Base-by-base conservation (phyloP, 2,329 filamentous ascomycete genomes). In the Penicillium sp. region DNA sequence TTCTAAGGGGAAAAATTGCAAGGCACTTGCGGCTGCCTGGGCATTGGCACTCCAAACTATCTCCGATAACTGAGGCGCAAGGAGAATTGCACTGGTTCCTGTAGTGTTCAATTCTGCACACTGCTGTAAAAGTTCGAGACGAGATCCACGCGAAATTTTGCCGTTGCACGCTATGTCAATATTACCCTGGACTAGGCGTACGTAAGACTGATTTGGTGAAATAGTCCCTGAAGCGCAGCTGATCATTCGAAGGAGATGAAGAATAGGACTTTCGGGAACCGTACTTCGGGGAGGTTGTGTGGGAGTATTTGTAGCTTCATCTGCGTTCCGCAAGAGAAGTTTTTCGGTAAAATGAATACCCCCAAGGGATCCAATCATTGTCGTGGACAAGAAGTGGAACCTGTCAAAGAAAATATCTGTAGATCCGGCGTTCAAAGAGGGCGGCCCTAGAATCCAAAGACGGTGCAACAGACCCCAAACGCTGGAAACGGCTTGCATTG, bases 401-500 rank as follows among this genome's bases (percentile, higher is more conserved):
- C 78, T 77, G 23, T 77, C 72, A 26, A 78, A 77, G 69, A 79
- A 80, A 6, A 56, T 48, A 30, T 74, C 72, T 29, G 67, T 55
- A 10, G 53, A 62, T n/a, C 59, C 35, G 29, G 67, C 67, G 58
- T 73, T 72, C 27, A 76, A 62, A 3, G 70, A 71, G 11, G 66
- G 61, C 3, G 77, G 78, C 2, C 83, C 84, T 11, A 66, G 70
- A 16, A 77, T 77, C 90, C 91, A 96, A 2, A 92, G 71, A 26
- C 81, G 83, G 45, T 84, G 82, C 7, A 96, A 75, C 19, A 91
- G 73, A 39, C 84, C 84, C 46, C 93, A 80, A 19, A 91, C 79
- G 39, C 84, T 80, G 19, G 89, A 87, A 57, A 96, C 81, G 55
- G 92, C 93, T 57, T 85, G 83, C 66, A 90, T 89, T 1, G 91